Percentiles rank a stretch among this genome's conserved stretches.
Conservation (phyloP, 208 protist genomes). For the Entamoeba histolytica region DNA sequence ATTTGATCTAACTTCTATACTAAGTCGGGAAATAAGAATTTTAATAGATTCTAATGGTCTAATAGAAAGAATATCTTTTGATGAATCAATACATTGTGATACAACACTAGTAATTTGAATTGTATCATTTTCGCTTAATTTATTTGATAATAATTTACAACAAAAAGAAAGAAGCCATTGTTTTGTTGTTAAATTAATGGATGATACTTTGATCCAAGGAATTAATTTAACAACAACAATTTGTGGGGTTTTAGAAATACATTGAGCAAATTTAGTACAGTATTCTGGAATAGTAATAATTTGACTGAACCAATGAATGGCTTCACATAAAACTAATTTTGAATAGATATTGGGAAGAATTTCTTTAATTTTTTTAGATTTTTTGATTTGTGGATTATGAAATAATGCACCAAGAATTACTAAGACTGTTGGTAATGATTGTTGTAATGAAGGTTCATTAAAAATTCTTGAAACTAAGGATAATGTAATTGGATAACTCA, state of each 20-base stretch:
- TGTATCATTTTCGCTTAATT: neutral
- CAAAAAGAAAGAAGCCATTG: neutral
- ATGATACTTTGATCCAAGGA: neutral
- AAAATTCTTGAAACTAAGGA: neutral
- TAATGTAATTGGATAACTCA: neutral
- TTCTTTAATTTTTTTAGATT: neutral
- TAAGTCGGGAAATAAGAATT: neutral
- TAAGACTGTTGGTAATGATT: neutral
- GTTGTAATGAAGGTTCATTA: neutral
- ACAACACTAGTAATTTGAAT: neutral
- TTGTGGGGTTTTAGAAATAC: neutral
- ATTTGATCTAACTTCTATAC: neutral
- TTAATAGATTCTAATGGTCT: neutral
- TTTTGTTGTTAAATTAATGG: neutral
- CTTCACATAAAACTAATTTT: neutral
- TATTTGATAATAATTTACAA: neutral
- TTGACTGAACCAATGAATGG: neutral
- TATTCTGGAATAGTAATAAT: neutral
- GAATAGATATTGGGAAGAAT: neutral
- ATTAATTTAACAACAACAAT: neutral
- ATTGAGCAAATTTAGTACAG: neutral
- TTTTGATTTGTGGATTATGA: neutral
- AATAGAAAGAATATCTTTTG: neutral
- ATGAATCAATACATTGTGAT: neutral
- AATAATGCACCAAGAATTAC: neutral